These are phyloP conservation scores for Glycine tomentella DNA, from an alignment of 306 rosid species.

Conservation along the genomic window DNA sequence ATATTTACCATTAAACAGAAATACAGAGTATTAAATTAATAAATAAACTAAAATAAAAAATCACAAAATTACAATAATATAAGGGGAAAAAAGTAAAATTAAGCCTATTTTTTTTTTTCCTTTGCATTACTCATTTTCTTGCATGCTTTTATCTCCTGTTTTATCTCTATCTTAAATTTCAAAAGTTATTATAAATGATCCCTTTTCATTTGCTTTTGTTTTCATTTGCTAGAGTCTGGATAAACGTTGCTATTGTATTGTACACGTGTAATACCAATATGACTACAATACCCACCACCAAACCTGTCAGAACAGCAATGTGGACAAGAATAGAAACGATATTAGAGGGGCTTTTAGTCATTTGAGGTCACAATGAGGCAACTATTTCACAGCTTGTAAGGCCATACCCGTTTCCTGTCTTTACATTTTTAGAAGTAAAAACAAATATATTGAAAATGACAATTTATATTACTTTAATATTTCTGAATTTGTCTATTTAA, in stretches of 20 bases:
- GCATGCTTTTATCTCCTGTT: background rate
- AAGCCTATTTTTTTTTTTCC: background rate
- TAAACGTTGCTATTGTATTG: background rate
- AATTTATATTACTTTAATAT: background rate
- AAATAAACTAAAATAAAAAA: too few species aligned
- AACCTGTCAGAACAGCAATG: background rate
- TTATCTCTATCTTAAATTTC: background rate
- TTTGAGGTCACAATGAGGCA: background rate
- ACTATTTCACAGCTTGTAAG: constrained; percentile 5
- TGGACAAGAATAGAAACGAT: constrained; percentile 15
- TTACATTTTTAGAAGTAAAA: background rate
- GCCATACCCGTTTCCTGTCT: constrained; percentile 26
- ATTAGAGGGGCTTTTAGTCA: constrained; percentile 40
- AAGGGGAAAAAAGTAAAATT: background rate
- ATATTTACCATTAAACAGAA: too few species aligned
- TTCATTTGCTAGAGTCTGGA: constrained; percentile 17
- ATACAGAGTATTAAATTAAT: too few species aligned
- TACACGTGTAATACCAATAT: constrained; percentile 8
- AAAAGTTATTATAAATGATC: background rate
- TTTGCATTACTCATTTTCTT: background rate
- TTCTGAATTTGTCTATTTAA: background rate
- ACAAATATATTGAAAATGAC: background rate
- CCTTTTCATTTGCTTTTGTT: background rate
- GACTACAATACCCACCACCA: constrained; percentile 46
- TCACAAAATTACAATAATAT: background rate